Conservation (phyloP, 2,329 filamentous ascomycete genomes). For the Hirsutella minnesotensis region DNA sequence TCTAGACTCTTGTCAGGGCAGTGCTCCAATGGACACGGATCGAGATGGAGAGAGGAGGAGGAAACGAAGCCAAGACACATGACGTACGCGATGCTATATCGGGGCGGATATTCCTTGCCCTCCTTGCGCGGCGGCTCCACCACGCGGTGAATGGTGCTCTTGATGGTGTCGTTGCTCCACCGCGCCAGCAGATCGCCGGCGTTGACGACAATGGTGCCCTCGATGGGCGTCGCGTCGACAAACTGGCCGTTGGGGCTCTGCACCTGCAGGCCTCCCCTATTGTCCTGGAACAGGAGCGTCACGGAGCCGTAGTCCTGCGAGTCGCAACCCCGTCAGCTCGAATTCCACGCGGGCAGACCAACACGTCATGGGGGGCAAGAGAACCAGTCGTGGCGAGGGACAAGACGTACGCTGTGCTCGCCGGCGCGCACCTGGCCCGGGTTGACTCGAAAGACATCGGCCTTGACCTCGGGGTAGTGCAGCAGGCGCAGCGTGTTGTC, state of each 20-base stretch:
- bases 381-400: no score
- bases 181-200: conserved; percentile 76
- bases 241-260: conserved; percentile 65
- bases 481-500: conserved; percentile 64
- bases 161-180: conserved; percentile 88
- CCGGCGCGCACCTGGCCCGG: conserved; percentile 64
- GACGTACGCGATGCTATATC: conserved; percentile 72
- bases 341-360: no score
- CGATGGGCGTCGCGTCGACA: conserved; percentile 72
- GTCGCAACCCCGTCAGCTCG: no score
- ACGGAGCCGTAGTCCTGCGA: conserved; percentile 44
- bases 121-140: conserved; percentile 64
- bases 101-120: conserved; percentile 52
- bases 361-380: no score
- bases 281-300: conserved; percentile 51
- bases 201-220: conserved; percentile 75
- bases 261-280: conserved; percentile 42
- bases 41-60: no score
- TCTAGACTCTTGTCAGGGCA: conserved; percentile 16
- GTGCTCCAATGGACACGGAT: background rate
- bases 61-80: background rate
- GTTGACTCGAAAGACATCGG: conserved; percentile 52
- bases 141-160: conserved; percentile 80
- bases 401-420: conserved; percentile 48
- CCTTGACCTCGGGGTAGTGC: conserved; percentile 62